Percentiles rank a stretch among this genome's conserved stretches.
Conservation (phyloP, 441 rosid genomes). For the Gossypium lobatum region DNA sequence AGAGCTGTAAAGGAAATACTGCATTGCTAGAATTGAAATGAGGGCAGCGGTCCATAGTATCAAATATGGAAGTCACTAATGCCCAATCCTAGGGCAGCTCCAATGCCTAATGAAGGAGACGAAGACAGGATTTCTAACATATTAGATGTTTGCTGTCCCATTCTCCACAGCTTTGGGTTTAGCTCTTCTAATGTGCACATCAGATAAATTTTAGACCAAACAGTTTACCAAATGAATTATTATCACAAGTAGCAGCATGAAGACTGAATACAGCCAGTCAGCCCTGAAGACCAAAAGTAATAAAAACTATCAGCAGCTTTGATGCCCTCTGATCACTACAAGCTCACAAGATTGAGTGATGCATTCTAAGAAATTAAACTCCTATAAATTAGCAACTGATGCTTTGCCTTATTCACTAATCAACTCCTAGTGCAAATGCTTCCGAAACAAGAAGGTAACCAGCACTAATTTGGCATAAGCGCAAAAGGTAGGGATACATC, state of each 20-base stretch:
- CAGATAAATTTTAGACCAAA: background rate
- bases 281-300: background rate
- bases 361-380: conserved; percentile 2
- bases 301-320: background rate
- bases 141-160: background rate
- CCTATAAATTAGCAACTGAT: background rate
- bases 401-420: background rate
- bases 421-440: background rate
- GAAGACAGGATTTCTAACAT: background rate
- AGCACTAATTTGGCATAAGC: background rate
- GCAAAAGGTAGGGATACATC: background rate
- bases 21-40: background rate
- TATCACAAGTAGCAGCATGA: background rate
- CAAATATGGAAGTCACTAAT: background rate
- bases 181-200: background rate
- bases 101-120: background rate
- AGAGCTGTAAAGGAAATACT: background rate
- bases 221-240: background rate
- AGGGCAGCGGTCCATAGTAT: background rate
- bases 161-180: background rate
- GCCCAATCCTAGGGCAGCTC: conserved; percentile 1
- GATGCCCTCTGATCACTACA: background rate
- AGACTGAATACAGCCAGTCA: background rate
- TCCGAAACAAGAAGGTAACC: background rate
- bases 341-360: background rate